Conservation (phyloP, 2,329 filamentous ascomycete species). For the Dendrostoma leiphaemia region DNA sequence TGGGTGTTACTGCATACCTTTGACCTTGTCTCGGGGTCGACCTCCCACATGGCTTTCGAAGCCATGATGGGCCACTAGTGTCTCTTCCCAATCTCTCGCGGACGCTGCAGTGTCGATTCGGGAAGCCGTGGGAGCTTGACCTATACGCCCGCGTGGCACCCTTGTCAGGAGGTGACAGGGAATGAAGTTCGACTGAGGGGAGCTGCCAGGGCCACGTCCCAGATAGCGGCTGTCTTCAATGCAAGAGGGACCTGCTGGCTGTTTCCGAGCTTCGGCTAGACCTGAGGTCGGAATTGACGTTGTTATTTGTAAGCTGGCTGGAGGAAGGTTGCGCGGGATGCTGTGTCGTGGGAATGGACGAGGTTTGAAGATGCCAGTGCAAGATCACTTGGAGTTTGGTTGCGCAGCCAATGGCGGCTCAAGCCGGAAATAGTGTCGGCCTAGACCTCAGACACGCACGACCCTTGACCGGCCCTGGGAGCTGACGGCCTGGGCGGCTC, state of each 20-base stretch:
- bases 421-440: constrained; percentile 3
- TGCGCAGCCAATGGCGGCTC: constrained; percentile 8
- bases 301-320: background rate
- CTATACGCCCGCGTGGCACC: constrained; percentile 15
- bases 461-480: background rate
- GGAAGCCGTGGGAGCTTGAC: background rate
- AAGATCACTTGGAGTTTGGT: background rate
- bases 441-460: background rate
- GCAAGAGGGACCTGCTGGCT: background rate
- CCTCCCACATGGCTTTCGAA: constrained; percentile 92
- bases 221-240: background rate
- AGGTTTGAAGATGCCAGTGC: background rate
- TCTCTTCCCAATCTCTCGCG: constrained; percentile 3
- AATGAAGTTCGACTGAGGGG: background rate
- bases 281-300: background rate
- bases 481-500: too few relatives aligned
- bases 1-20: constrained; percentile 61
- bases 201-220: background rate
- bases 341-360: background rate
- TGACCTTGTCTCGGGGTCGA: constrained; percentile 93
- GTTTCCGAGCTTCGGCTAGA: background rate
- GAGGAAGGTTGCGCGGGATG: background rate
- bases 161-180: constrained; percentile 5
- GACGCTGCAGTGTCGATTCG: background rate
- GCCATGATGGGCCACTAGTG: constrained; percentile 43